These are phyloP conservation scores for Neofusicoccum umdonicola DNA, from an alignment of 2,329 filamentous ascomycete genomes.

Conservation along the genomic window DNA sequence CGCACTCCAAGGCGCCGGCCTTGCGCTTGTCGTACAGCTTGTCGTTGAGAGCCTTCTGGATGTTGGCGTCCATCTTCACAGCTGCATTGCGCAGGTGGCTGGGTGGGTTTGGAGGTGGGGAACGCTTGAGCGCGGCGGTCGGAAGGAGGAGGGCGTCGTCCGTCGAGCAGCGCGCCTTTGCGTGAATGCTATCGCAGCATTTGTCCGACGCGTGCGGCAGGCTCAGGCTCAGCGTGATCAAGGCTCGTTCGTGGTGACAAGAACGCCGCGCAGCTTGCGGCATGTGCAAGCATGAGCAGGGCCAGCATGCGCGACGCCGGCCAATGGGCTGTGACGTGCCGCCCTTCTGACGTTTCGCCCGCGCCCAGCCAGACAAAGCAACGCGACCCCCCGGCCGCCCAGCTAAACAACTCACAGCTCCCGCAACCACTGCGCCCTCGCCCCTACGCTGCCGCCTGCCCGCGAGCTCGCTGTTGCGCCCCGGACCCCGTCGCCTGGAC, in stretches of 20 bases:
- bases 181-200: constrained; percentile 13
- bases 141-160: background rate
- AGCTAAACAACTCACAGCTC: background rate
- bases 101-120: background rate
- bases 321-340: constrained; percentile 1
- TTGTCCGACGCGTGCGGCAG: constrained; percentile 6
- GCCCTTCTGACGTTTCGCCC: background rate
- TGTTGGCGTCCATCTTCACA: constrained; percentile 73
- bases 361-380: constrained; percentile 6
- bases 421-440: background rate
- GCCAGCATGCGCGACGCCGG: constrained; percentile 4
- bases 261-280: background rate
- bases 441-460: background rate
- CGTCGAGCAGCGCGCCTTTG: constrained; percentile 4
- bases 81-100: constrained; percentile 16
- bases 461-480: background rate
- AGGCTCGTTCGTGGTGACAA: constrained; percentile 3
- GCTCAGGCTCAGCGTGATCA: background rate
- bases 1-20: constrained; percentile 91
- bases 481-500: background rate
- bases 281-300: constrained; percentile 8
- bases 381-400: background rate
- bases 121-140: background rate
- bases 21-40: constrained; percentile 99
- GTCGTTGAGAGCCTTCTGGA: constrained; percentile 90